Evolutionary conservation across 352 stramenopile genomes (phyloP).

Genomic region (Globisporangium paroecandrum): DNA sequence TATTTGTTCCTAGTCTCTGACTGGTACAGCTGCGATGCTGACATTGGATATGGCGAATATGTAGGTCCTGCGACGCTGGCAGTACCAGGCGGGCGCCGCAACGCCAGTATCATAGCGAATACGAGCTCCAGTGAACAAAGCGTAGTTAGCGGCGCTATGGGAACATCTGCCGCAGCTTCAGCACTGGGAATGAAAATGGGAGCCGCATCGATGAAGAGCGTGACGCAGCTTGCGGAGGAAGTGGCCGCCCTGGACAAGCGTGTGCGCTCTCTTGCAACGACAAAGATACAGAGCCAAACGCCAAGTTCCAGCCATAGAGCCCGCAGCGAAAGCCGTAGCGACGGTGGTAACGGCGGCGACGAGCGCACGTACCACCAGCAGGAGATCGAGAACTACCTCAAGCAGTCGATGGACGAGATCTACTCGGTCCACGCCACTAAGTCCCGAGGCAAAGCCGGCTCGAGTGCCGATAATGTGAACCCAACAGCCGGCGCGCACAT

Average conservation of each 20-base stretch:
- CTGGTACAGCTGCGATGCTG: not conserved
- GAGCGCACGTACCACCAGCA: slow-evolving; percentile 27
- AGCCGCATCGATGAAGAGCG: slow-evolving; percentile 12
- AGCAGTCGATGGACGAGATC: slow-evolving; percentile 44
- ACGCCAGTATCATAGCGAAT: not conserved
- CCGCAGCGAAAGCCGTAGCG: not conserved
- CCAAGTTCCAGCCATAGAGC: not conserved
- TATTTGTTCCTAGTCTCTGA: not conserved
- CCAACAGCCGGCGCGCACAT: slow-evolving; percentile 47
- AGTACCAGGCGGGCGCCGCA: not conserved
- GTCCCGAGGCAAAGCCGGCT: not conserved
- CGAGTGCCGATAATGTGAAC: slow-evolving; percentile 12
- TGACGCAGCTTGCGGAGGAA: slow-evolving; percentile 25
- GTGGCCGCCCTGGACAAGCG: slow-evolving; percentile 24
- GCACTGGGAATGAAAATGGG: not conserved
- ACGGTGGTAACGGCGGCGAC: not conserved
- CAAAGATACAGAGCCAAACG: not conserved
- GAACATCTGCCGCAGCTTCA: not conserved
- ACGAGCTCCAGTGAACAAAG: not conserved
- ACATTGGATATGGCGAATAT: not conserved
- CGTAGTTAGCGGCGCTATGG: not conserved
- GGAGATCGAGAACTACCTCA: slow-evolving; percentile 51
- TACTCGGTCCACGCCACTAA: slow-evolving; percentile 19
- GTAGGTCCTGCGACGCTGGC: slow-evolving; percentile 3
- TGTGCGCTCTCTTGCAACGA: slow-evolving; percentile 17